phyloP scores from a whole-genome alignment of 805 yeast genomes.

The Ogataea henricii region DNA sequence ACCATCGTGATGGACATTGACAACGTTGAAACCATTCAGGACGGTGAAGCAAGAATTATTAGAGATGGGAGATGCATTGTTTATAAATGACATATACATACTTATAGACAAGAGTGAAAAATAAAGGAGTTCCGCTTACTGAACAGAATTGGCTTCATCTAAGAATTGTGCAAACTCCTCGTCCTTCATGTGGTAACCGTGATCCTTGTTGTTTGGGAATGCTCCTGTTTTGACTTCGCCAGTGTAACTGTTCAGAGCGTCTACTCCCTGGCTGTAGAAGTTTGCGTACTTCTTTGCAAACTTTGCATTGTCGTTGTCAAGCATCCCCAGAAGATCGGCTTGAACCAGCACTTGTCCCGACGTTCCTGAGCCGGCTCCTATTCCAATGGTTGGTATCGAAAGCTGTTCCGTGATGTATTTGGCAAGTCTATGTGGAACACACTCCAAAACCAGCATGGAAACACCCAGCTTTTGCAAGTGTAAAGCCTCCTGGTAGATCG shows the following conservation, averaged over 20 bases:
- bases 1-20: slow-evolving; percentile 56
- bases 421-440: slow-evolving; percentile 79
- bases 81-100: slow-evolving; percentile 14
- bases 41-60: slow-evolving; percentile 12
- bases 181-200: slow-evolving; percentile 69
- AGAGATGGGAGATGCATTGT: slow-evolving; percentile 20
- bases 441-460: slow-evolving; percentile 75
- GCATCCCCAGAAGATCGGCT: slow-evolving; percentile 81
- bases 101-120: slow-evolving; percentile 9
- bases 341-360: slow-evolving; percentile 91
- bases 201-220: slow-evolving; percentile 64
- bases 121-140: slow-evolving; percentile 3
- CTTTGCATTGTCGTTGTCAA: slow-evolving; percentile 57
- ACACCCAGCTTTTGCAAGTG: slow-evolving; percentile 76
- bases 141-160: slow-evolving; percentile 25
- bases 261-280: slow-evolving; percentile 48
- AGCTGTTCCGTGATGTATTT: slow-evolving; percentile 59
- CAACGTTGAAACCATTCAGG: slow-evolving; percentile 20
- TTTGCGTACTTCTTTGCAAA: slow-evolving; percentile 74
- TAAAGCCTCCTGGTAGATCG: slow-evolving; percentile 65
- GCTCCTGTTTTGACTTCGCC: slow-evolving; percentile 53
- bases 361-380: slow-evolving; percentile 86
- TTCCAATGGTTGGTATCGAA: slow-evolving; percentile 84
- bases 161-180: slow-evolving; percentile 54
- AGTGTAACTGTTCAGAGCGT: slow-evolving; percentile 55